These are phyloP conservation scores for Cercophora sp. DNA, from an alignment of 495 filamentous ascomycete species.

Conservation along the genomic window DNA sequence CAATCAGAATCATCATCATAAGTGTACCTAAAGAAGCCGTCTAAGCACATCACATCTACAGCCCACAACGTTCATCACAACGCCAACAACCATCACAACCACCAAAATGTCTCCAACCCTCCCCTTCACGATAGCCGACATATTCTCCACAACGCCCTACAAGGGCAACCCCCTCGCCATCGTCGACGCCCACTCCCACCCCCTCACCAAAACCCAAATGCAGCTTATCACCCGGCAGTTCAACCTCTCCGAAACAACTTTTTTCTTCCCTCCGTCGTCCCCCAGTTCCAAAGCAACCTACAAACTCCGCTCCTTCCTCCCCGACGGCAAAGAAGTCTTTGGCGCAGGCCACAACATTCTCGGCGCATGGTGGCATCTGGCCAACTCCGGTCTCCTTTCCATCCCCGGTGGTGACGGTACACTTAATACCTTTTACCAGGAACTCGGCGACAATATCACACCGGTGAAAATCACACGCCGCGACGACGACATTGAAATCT, in stretches of 20 bases:
- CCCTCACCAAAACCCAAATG: constrained; percentile 15
- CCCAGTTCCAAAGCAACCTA: constrained; percentile 6
- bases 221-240: constrained; percentile 14
- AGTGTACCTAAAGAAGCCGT: too few species aligned
- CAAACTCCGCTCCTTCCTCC: constrained; percentile 15
- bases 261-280: constrained; percentile 9
- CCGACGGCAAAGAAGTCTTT: constrained; percentile 7
- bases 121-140: constrained; percentile 8
- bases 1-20: too few species aligned
- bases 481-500: not conserved
- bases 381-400: constrained; percentile 5
- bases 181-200: constrained; percentile 1
- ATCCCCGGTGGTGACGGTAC: not conserved
- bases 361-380: constrained; percentile 14
- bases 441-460: constrained; percentile 5
- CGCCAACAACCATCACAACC: too few species aligned
- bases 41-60: too few species aligned
- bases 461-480: not conserved
- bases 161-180: constrained; percentile 13
- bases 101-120: too few species aligned
- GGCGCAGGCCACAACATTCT: constrained; percentile 15
- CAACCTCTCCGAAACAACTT: constrained; percentile 17
- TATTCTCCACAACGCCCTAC: constrained; percentile 11
- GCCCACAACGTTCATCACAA: too few species aligned
- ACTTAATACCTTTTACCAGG: constrained; percentile 7